Conservation (phyloP, 129 eudicot species). For the Ambrosia trifida region DNA sequence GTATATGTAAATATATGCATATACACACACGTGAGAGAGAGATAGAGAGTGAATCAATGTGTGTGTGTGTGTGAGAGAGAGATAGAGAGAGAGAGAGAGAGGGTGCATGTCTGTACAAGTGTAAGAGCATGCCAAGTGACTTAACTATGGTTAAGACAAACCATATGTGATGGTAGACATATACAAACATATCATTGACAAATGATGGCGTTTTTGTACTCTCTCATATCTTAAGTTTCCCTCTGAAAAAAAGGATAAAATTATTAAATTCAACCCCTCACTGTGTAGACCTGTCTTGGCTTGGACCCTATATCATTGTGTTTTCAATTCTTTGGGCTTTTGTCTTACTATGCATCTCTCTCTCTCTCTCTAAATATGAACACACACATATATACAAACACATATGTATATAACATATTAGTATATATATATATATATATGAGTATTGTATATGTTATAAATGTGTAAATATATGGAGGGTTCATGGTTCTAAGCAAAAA, state of each 20-base stretch:
- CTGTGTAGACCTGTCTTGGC: conserved; percentile 44
- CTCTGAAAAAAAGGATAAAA: conserved; percentile 41
- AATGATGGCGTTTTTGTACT: conserved; percentile 84
- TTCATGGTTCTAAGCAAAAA: conserved; percentile 33
- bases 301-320: conserved; percentile 39
- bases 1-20: background rate
- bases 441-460: background rate
- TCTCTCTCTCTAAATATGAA: conserved; percentile 19
- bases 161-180: conserved; percentile 43
- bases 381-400: background rate
- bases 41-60: background rate
- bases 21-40: background rate
- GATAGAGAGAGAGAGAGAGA: background rate
- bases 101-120: conserved; percentile 1
- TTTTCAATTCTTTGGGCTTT: conserved; percentile 54
- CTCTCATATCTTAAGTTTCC: conserved; percentile 44
- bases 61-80: background rate
- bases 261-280: conserved; percentile 38
- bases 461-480: conserved; percentile 15
- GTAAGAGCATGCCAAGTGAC: background rate
- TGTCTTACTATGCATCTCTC: conserved; percentile 46
- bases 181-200: conserved; percentile 74
- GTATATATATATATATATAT: background rate
- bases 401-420: background rate
- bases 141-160: conserved; percentile 30